Evolutionary conservation across 768 basidiomycete species (phyloP).

Genomic region (Podaxis mareebaensis): DNA sequence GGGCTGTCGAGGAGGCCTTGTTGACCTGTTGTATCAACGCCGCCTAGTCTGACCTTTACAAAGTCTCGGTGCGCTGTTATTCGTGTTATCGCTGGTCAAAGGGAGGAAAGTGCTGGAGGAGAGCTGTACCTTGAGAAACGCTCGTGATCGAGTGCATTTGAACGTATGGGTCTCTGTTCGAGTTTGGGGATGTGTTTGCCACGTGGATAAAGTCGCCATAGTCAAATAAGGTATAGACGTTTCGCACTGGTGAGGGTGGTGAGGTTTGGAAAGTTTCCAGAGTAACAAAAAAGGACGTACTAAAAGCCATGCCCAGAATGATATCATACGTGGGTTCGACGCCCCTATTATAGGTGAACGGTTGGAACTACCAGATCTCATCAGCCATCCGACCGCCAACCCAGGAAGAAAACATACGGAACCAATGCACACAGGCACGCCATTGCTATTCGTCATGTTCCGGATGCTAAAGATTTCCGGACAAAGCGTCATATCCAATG

Average conservation of each 20-base stretch:
- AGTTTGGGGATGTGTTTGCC: conserved; percentile 34
- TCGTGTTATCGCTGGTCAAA: not conserved
- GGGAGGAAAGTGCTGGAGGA: not conserved
- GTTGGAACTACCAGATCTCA: conserved; percentile 59
- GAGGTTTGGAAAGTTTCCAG: not conserved
- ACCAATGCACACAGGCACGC: conserved; percentile 64
- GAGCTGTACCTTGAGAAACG: conserved; percentile 34
- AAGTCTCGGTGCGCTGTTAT: conserved; percentile 37
- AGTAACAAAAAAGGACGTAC: conserved; percentile 37
- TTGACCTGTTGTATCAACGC: conserved; percentile 28
- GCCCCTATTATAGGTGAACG: conserved; percentile 51
- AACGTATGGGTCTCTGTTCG: conserved; percentile 50
- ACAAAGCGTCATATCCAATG: conserved; percentile 54
- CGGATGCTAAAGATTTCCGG: conserved; percentile 37
- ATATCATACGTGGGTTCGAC: conserved; percentile 52
- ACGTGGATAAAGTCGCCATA: conserved; percentile 58
- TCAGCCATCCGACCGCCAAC: not conserved
- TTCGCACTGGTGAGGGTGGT: conserved; percentile 49
- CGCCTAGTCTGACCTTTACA: conserved; percentile 33
- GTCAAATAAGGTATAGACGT: conserved; percentile 62
- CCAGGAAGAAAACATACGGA: conserved; percentile 36
- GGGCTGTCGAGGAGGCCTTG: not conserved
- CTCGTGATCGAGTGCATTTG: conserved; percentile 64
- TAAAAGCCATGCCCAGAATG: conserved; percentile 73
- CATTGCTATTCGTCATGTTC: conserved; percentile 34